These are phyloP conservation scores for Pyrus communis DNA, from an alignment of 306 rosid species.

Conservation along the genomic window DNA sequence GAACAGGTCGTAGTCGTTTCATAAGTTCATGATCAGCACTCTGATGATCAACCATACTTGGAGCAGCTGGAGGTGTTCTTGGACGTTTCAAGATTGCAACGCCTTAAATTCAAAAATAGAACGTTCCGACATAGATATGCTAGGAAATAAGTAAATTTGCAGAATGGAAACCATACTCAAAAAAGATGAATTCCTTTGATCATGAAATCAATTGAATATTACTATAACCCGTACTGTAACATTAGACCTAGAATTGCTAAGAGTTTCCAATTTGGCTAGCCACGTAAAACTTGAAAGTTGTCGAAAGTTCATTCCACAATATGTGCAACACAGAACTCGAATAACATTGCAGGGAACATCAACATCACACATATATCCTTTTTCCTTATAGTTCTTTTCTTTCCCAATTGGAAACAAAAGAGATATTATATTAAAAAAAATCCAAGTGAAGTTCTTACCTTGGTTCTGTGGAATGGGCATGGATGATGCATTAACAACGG, in stretches of 20 bases:
- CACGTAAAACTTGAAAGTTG: background rate
- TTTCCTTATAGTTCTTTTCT: background rate
- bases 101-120: slow-evolving; percentile 20
- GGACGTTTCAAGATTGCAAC: slow-evolving; percentile 70
- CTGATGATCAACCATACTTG: slow-evolving; percentile 66
- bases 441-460: slow-evolving; percentile 38
- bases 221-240: background rate
- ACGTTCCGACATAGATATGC: slow-evolving; percentile 4
- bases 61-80: slow-evolving; percentile 58
- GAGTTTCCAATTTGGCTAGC: slow-evolving; percentile 1
- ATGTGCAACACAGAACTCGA: background rate
- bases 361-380: background rate
- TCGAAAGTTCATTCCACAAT: background rate
- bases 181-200: background rate
- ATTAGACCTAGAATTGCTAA: background rate
- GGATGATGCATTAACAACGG: slow-evolving; percentile 79
- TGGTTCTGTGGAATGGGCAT: slow-evolving; percentile 80
- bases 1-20: slow-evolving; percentile 62
- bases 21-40: slow-evolving; percentile 67
- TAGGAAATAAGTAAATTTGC: slow-evolving; percentile 2
- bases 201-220: slow-evolving; percentile 9
- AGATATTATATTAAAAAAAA: background rate
- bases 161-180: background rate
- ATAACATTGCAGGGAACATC: background rate
- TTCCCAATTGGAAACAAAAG: background rate